Base-by-base conservation (phyloP, 345 rosid genomes). In the Eucalyptus cloeziana region DNA sequence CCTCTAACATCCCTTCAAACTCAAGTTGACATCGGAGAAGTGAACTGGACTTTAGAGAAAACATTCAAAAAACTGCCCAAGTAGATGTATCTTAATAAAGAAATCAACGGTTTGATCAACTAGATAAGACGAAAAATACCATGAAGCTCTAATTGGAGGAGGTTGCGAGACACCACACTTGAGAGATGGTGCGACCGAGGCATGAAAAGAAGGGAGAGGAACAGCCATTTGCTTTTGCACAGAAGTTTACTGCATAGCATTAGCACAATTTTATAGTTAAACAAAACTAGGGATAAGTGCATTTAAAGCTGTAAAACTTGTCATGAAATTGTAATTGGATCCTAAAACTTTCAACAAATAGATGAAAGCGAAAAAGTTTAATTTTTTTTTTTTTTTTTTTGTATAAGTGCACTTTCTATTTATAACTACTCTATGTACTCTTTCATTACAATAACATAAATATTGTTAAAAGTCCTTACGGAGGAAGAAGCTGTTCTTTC, bases 331-430 rank as follows among this genome's bases (percentile, higher is more conserved):
- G 9, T 17, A 51, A 51, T 51, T 51, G 3, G 54, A 0, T 17
- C 54, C 54, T 51, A 51, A 51, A 51, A 50, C 17, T 50, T 50
- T 50, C 7, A 50, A 51, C 22, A 51, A 17, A 17, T 27, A 25
- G 64, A 0, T 27, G 69, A 60, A 60, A 60, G 8, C 8, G 0
- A 60, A 30, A 60, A 12, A 6, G 0, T 62, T 62, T 62, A 5
- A 30, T n/a, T n/a, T n/a, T n/a, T n/a, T n/a, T n/a, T n/a, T n/a
- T n/a, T n/a, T 62, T 30, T 62, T 15, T 30, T 62, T 13, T 30
- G 33, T 62, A 13, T 27, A 30, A n/a, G 67, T 27, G 67, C 27
- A 24, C 15, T 27, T 6, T 27, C 69, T 27, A 30, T 62, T 30
- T 62, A 62, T 30, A 62, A 62, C 7, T 30, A 6, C 14, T 62